Percentiles rank a stretch among this genome's conserved stretches.
Evolutionary conservation across 176 grass and related monocot species (phyloP).

Genomic region (Musa troglodytarum): DNA sequence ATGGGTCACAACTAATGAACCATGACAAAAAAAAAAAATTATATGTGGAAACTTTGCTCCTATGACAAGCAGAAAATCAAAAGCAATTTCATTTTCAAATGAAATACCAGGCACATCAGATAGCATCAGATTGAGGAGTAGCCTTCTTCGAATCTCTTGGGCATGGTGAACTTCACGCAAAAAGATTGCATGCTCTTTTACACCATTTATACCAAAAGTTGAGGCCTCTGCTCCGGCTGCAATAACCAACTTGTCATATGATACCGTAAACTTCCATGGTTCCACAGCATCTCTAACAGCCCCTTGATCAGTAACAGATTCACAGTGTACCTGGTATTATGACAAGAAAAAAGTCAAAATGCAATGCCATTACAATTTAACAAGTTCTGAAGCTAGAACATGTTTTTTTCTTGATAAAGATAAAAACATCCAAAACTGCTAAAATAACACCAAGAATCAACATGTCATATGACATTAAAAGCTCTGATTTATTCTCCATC

Average conservation of each 20-base stretch:
- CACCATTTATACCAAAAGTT: constrained; percentile 90
- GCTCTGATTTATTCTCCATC: not conserved
- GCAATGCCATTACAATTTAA: no score
- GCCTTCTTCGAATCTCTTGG: constrained; percentile 86
- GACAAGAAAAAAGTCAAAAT: constrained; percentile 2
- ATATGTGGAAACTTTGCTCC: no score
- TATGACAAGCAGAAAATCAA: no score
- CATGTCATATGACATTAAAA: not conserved
- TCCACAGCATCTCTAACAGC: constrained; percentile 41
- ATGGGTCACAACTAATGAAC: not conserved
- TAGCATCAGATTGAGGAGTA: constrained; percentile 93
- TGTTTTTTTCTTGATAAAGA: no score
- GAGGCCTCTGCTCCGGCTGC: constrained; percentile 85
- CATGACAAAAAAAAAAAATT: no score
- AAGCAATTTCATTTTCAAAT: not conserved
- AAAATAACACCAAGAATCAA: not conserved
- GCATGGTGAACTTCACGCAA: constrained; percentile 93
- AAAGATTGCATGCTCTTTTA: constrained; percentile 87
- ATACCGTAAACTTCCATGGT: constrained; percentile 89
- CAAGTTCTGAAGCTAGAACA: no score
- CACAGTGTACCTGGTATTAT: constrained; percentile 67
- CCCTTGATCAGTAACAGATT: constrained; percentile 48
- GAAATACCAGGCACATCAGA: constrained; percentile 78
- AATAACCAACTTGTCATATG: constrained; percentile 93
- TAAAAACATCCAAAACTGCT: no score